phyloP scores from a whole-genome alignment of 2,329 filamentous ascomycete species.

The Anisogramma anomala region DNA sequence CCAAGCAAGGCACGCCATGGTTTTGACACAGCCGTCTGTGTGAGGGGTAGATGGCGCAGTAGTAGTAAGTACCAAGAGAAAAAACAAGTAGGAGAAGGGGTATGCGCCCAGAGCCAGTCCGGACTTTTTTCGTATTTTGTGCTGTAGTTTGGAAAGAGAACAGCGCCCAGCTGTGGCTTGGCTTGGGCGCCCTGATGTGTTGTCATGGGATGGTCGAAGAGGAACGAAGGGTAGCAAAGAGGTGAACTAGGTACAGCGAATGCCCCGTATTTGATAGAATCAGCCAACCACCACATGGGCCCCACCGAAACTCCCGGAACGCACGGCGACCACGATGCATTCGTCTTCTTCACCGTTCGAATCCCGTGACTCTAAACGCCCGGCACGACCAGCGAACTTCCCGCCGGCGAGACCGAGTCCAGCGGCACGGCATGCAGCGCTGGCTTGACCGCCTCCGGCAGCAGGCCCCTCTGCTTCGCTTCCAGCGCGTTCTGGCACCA shows the following conservation, averaged over 20 bases:
- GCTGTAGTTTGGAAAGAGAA: not conserved
- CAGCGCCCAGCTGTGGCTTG: not conserved
- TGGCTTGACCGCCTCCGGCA: slow-evolving; percentile 43
- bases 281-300: not conserved
- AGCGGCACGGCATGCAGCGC: slow-evolving; percentile 80
- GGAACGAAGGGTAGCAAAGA: not conserved
- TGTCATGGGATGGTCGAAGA: too few relatives aligned
- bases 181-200: not conserved
- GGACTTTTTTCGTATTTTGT: not conserved
- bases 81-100: not conserved
- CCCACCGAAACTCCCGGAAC: not conserved
- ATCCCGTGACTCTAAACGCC: not conserved
- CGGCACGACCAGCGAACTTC: slow-evolving; percentile 25
- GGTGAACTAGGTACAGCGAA: not conserved
- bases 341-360: too few relatives aligned
- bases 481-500: slow-evolving; percentile 72
- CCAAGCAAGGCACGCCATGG: too few relatives aligned
- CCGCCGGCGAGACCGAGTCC: slow-evolving; percentile 52
- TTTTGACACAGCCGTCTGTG: too few relatives aligned
- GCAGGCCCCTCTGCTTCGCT: slow-evolving; percentile 46
- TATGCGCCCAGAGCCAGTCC: not conserved
- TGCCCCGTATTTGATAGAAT: not conserved
- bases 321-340: not conserved
- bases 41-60: not conserved
- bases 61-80: not conserved